Evolutionary conservation across 495 filamentous ascomycete genomes (phyloP).

Genomic region (Neurospora cerealis): DNA sequence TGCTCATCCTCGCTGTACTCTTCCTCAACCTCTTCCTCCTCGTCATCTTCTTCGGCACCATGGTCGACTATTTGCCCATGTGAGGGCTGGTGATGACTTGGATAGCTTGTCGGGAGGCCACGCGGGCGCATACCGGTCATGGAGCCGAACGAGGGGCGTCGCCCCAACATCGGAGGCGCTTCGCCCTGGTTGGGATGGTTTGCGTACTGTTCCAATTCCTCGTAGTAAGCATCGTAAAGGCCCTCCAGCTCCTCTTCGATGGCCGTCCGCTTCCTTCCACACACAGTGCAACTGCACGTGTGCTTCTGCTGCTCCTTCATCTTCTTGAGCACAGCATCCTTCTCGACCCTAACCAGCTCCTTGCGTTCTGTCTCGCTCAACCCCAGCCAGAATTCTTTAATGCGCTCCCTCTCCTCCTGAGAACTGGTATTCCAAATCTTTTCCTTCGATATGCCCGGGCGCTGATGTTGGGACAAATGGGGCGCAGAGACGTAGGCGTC

Average conservation of each 20-base stretch:
- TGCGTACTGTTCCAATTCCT: conserved; percentile 94
- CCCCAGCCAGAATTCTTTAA: conserved; percentile 98
- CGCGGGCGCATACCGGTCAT: conserved; percentile 42
- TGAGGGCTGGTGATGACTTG: conserved; percentile 38
- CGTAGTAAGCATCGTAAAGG: conserved; percentile 98
- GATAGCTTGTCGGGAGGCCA: conserved; percentile 34
- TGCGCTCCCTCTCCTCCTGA: conserved; percentile 87
- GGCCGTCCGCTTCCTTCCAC: conserved; percentile 88
- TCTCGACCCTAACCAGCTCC: conserved; percentile 93
- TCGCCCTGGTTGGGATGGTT: conserved; percentile 67
- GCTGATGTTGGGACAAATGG: conserved; percentile 23
- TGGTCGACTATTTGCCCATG: conserved; percentile 48
- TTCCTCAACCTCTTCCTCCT: conserved; percentile 38
- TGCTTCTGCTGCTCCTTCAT: conserved; percentile 99
- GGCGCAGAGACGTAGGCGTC: conserved; percentile 10
- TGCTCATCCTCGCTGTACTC: conserved; percentile 39
- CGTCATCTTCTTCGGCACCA: conserved; percentile 50
- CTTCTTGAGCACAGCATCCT: conserved; percentile 93
- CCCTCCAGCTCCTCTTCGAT: conserved; percentile 98
- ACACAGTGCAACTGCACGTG: conserved; percentile 95
- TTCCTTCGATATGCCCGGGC: conserved; percentile 51
- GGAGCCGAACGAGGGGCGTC: conserved; percentile 46
- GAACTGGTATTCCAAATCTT: conserved; percentile 97
- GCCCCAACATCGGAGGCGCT: conserved; percentile 53
- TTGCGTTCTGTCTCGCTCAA: conserved; percentile 88